Conservation (phyloP, 768 basidiomycete genomes). For the Boletus edulis region DNA sequence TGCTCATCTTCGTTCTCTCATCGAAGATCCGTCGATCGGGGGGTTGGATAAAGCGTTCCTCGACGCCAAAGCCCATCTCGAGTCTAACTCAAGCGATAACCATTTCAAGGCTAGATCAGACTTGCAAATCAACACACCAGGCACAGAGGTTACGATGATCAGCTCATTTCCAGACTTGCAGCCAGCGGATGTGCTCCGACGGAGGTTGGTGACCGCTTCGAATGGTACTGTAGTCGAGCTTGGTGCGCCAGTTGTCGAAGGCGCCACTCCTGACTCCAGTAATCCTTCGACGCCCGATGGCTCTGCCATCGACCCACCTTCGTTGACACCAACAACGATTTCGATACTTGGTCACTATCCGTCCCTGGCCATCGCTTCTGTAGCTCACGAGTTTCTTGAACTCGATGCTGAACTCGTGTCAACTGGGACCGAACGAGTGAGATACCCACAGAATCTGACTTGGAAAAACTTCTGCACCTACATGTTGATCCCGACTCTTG, state of each 20-base stretch:
- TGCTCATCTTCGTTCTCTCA: constrained; percentile 43
- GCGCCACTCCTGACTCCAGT: neutral
- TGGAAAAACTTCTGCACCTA: constrained; percentile 82
- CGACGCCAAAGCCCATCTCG: constrained; percentile 45
- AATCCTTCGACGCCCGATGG: constrained; percentile 1
- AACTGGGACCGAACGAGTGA: constrained; percentile 60
- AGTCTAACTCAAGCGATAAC: constrained; percentile 22
- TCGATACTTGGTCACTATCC: constrained; percentile 62
- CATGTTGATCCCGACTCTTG: constrained; percentile 85
- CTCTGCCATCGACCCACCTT: constrained; percentile 7
- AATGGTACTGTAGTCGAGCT: constrained; percentile 2
- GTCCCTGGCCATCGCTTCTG: constrained; percentile 54
- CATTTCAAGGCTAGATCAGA: constrained; percentile 6
- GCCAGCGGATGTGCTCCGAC: constrained; percentile 52
- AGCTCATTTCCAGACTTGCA: constrained; percentile 52
- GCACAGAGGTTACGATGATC: constrained; percentile 43
- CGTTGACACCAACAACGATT: constrained; percentile 29
- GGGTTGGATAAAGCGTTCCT: constrained; percentile 64
- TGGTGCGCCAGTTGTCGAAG: neutral
- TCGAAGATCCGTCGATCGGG: constrained; percentile 44
- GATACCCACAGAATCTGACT: constrained; percentile 85
- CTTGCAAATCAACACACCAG: constrained; percentile 40
- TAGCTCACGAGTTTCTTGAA: constrained; percentile 77
- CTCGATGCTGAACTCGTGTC: constrained; percentile 75
- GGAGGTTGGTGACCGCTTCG: constrained; percentile 47